Conservation (phyloP, 768 basidiomycete species). For the Mycena epipterygia region DNA sequence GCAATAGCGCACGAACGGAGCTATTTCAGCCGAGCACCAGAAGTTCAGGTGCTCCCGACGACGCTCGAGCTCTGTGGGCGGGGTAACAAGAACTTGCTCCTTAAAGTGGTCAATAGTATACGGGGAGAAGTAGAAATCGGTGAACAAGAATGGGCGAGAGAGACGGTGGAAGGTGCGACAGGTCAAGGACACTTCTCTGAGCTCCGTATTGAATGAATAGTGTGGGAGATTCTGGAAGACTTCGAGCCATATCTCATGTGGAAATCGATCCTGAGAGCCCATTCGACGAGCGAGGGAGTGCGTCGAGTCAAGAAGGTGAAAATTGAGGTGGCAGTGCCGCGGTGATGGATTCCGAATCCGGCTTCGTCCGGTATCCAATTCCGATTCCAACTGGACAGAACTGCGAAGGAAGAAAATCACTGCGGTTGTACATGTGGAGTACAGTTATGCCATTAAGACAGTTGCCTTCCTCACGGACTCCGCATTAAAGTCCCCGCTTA, state of each 20-base stretch:
- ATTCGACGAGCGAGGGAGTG: not conserved
- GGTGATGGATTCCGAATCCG: no score
- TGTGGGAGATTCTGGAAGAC: not conserved
- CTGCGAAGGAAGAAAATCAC: no score
- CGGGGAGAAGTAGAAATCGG: not conserved
- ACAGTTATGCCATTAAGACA: no score
- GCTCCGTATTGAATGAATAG: no score
- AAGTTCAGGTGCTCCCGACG: conserved; percentile 9
- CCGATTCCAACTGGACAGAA: no score
- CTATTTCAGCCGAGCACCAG: conserved; percentile 4
- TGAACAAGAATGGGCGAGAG: conserved; percentile 2
- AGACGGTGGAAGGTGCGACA: not conserved
- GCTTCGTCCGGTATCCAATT: no score
- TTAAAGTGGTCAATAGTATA: not conserved
- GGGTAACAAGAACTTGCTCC: not conserved
- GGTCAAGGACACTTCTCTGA: no score
- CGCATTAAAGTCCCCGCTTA: no score
- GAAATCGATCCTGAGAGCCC: not conserved
- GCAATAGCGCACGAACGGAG: conserved; percentile 6
- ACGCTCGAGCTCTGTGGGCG: not conserved
- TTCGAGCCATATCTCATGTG: conserved; percentile 5
- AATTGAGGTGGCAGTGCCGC: no score
- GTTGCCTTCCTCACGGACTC: no score
- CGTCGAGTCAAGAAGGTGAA: no score
- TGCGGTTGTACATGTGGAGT: no score